Evolutionary conservation across 108 stramenopile genomes (phyloP), one percentile per base, ranked within the genome.

Genomic region (Cyclostephanos tholiformis): DNA sequence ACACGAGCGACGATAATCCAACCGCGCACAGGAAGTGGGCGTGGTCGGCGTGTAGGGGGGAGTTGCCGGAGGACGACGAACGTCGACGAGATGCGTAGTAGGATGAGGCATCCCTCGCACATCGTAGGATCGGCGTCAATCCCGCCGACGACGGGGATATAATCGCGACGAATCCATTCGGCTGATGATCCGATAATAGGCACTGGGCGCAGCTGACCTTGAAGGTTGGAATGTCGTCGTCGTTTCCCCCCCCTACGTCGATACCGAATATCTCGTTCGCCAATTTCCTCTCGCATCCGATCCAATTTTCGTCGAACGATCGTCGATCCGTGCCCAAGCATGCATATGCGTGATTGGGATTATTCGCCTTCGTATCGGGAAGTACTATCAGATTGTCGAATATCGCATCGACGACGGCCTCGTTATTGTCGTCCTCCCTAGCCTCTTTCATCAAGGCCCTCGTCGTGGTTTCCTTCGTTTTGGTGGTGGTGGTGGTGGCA

Each of bases 1-100:
- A n/a, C n/a, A n/a, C n/a, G n/a, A 66, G 26, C n/a, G 80, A 71
- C 13, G 75, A 59, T 39, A 72, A 13, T 20, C 60, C 36, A 0
- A 77, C 16, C 12, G 76, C 76, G 13, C 80, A 82, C 6, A 77
- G 38, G 49, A 81, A 77, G 58, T 77, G 69, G n/a, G 71, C 70
- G 38, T 82, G 80, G 38, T 82, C 80, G 6, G 76, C 53, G 67
- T 82, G 80, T 4, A 80, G 29, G 0, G 49, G 32, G 27, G 67
- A 39, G n/a, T 64, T 44, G n/a, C n/a, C n/a, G n/a, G n/a, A n/a
- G n/a, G n/a, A n/a, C n/a, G n/a, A n/a, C n/a, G n/a, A n/a, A n/a
- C n/a, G n/a, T n/a, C n/a, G n/a, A n/a, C n/a, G n/a, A n/a, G n/a
- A n/a, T n/a, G n/a, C n/a, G n/a, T n/a, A n/a, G n/a, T n/a, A n/a